Conservation (phyloP, 73 alveolate species). For the Paramecium sexaurelia region DNA sequence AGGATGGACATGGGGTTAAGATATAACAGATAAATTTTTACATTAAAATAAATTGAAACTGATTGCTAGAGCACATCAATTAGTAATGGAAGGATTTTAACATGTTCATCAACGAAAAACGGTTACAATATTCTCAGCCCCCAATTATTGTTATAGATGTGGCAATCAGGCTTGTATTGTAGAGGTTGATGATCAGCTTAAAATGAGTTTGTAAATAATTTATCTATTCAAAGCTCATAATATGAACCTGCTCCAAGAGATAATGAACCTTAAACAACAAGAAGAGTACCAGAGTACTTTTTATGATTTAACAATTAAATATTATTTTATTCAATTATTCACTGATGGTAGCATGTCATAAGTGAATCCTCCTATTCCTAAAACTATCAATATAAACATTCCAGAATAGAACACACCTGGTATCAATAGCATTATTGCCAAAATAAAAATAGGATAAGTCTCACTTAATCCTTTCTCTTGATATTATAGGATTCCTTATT, state of each 20-base stretch:
- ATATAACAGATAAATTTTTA: slow-evolving; percentile 74
- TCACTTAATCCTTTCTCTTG: slow-evolving; percentile 4
- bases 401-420: slow-evolving; percentile 41
- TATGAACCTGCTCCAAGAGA: slow-evolving; percentile 73
- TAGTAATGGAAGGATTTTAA: slow-evolving; percentile 79
- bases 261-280: slow-evolving; percentile 67
- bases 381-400: not conserved
- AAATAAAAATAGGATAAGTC: slow-evolving; percentile 28
- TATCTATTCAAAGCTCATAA: slow-evolving; percentile 17
- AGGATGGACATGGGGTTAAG: slow-evolving; percentile 82
- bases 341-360: slow-evolving; percentile 43
- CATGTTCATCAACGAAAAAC: slow-evolving; percentile 80
- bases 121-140: slow-evolving; percentile 94
- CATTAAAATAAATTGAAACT: slow-evolving; percentile 67
- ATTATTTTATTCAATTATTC: slow-evolving; percentile 33
- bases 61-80: slow-evolving; percentile 79
- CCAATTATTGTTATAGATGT: slow-evolving; percentile 96
- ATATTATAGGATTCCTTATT: not conserved
- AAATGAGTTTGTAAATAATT: slow-evolving; percentile 56
- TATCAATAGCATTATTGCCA: slow-evolving; percentile 18
- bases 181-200: slow-evolving; percentile 69
- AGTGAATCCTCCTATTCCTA: slow-evolving; percentile 40
- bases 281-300: slow-evolving; percentile 72
- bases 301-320: slow-evolving; percentile 47
- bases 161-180: slow-evolving; percentile 89